Conservation (phyloP, 2,329 filamentous ascomycete genomes). For the Cladosporium velox region DNA sequence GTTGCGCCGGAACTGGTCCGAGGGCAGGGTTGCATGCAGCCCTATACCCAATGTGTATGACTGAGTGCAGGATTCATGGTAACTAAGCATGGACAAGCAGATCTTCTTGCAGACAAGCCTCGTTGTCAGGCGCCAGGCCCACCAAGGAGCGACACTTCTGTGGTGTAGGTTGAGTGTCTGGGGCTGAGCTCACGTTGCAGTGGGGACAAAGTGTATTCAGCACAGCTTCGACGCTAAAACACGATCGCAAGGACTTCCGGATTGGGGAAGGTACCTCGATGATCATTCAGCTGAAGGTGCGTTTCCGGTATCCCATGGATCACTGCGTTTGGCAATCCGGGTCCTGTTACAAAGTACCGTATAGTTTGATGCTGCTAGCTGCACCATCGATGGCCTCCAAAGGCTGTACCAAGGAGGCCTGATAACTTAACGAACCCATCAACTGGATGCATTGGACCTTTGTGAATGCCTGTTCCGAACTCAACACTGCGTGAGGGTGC, state of each 20-base stretch:
- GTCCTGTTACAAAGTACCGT: background rate
- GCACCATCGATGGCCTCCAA: background rate
- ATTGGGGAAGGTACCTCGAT: background rate
- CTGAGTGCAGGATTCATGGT: background rate
- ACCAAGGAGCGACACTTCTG: background rate
- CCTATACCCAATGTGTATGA: background rate
- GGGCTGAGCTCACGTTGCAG: conserved; percentile 1
- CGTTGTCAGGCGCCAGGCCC: background rate
- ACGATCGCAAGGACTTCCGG: background rate
- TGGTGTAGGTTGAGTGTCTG: background rate
- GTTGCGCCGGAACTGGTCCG: background rate
- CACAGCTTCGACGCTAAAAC: background rate
- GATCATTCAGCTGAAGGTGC: background rate
- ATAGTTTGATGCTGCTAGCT: background rate
- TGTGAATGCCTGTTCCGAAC: no score
- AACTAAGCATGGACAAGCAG: background rate
- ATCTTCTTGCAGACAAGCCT: background rate
- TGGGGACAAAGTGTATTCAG: background rate
- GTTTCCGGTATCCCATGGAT: background rate
- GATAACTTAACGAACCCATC: background rate
- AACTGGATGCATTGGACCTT: background rate
- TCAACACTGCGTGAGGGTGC: no score
- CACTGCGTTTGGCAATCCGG: background rate
- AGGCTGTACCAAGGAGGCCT: background rate
- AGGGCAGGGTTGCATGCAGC: background rate